Evolutionary conservation across 2,329 filamentous ascomycete species (phyloP).

Genomic region (Penicillium sp.): DNA sequence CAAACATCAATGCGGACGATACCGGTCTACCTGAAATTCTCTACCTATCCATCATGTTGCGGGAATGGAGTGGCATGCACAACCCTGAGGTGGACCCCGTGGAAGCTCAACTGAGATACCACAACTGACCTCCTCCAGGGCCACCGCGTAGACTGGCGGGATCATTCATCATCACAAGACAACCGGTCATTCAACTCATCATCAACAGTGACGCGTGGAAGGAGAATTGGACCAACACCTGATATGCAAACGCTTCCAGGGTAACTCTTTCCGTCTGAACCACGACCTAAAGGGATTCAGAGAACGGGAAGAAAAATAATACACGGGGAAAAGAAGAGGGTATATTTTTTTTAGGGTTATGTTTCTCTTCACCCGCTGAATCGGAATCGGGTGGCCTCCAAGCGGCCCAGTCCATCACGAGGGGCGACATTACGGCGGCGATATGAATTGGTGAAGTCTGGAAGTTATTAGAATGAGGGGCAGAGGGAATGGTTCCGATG

Average conservation of each 20-base stretch:
- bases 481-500: neutral
- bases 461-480: neutral
- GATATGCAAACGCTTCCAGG: conserved; percentile 30
- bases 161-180: conserved; percentile 31
- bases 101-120: neutral
- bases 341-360: neutral
- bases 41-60: conserved; percentile 17
- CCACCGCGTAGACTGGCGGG: conserved; percentile 17
- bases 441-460: conserved; percentile 93
- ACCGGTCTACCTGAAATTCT: conserved; percentile 15
- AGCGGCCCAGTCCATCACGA: conserved; percentile 80
- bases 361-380: conserved; percentile 60
- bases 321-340: conserved; percentile 12
- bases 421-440: conserved; percentile 93
- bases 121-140: conserved; percentile 3
- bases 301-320: conserved; percentile 16
- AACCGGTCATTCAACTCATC: conserved; percentile 23
- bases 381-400: conserved; percentile 85
- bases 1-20: neutral
- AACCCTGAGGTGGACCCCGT: neutral
- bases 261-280: conserved; percentile 13
- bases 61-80: conserved; percentile 4
- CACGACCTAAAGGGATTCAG: conserved; percentile 6
- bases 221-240: conserved; percentile 26
- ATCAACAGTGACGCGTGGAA: conserved; percentile 26